Evolutionary conservation across 2,329 filamentous ascomycete genomes (phyloP).

Genomic region (Trichoderma koningiopsis): DNA sequence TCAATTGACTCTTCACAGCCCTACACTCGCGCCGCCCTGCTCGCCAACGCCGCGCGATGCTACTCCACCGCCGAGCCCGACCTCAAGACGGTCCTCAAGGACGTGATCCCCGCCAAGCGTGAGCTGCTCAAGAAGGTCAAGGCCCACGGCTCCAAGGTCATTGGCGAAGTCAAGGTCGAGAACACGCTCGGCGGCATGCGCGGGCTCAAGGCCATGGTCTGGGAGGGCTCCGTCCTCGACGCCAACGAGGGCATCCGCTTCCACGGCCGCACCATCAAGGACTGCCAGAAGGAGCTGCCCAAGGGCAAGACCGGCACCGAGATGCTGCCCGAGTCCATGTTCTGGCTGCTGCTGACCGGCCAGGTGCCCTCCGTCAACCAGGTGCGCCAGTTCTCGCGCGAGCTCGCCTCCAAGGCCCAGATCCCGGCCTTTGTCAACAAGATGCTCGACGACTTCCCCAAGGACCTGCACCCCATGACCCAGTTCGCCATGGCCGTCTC

Average conservation of each 20-base stretch:
- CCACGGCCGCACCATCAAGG: conserved; percentile 96
- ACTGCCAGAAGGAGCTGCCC: conserved; percentile 90
- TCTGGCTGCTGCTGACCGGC: conserved; percentile 96
- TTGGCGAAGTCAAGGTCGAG: conserved; percentile 91
- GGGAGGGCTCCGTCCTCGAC: conserved; percentile 97
- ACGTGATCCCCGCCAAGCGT: conserved; percentile 86
- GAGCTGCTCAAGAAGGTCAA: conserved; percentile 95
- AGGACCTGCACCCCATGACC: conserved; percentile 94
- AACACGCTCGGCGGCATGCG: conserved; percentile 97
- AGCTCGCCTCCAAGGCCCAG: conserved; percentile 82
- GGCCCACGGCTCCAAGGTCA: conserved; percentile 74
- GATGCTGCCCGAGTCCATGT: conserved; percentile 99
- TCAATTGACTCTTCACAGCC: conserved; percentile 30
- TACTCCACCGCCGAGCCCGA: conserved; percentile 83
- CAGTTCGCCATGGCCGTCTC: conserved; percentile 95
- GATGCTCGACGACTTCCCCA: conserved; percentile 88
- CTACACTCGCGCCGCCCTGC: conserved; percentile 37
- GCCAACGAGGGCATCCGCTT: conserved; percentile 97
- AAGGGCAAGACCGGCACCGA: conserved; percentile 91
- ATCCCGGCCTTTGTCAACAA: conserved; percentile 82
- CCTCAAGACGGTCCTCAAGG: conserved; percentile 83
- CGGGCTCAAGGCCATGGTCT: conserved; percentile 96
- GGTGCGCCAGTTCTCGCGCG: conserved; percentile 77
- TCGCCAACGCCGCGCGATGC: conserved; percentile 47
- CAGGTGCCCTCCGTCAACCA: conserved; percentile 83